Conservation (phyloP, 129 eudicot genomes). For the Saussurea involucrata region DNA sequence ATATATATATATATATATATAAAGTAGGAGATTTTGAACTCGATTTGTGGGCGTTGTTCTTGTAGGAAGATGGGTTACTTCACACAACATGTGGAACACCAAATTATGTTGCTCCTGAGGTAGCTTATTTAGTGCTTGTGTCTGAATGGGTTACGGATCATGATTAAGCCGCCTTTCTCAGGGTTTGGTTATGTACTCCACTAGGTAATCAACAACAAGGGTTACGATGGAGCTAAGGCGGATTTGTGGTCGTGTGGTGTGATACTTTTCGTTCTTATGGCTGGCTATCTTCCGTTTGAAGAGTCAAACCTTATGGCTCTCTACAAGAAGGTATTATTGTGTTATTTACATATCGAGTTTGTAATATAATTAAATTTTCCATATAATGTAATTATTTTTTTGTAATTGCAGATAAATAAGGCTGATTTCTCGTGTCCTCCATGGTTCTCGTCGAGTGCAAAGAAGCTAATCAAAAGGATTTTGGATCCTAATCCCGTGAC, state of each 20-base stretch:
- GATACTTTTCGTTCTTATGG: constrained; percentile 97
- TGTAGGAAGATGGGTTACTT: constrained; percentile 93
- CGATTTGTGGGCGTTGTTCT: neutral
- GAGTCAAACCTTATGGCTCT: constrained; percentile 84
- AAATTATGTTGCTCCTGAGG: constrained; percentile 99
- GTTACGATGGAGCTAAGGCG: constrained; percentile 99
- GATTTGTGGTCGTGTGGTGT: constrained; percentile 99
- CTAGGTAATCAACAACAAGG: constrained; percentile 92
- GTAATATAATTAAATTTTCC: neutral
- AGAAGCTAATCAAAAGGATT: constrained; percentile 90
- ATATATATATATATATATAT: too few species aligned
- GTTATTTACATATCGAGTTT: neutral
- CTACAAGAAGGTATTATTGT: constrained; percentile 70
- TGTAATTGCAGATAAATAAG: constrained; percentile 61
- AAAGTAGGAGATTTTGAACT: neutral
- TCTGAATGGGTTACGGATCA: neutral
- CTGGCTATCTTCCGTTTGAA: constrained; percentile 92
- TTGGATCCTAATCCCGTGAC: constrained; percentile 88
- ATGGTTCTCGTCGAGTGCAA: constrained; percentile 93
- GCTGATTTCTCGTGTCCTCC: constrained; percentile 87
- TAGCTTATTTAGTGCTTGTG: constrained; percentile 18
- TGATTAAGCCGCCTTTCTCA: constrained; percentile 6
- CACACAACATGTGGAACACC: constrained; percentile 99
- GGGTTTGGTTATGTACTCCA: constrained; percentile 17
- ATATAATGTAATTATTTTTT: neutral